phyloP scores from a whole-genome alignment of 2,329 filamentous ascomycete genomes.

The Lecanicillium sp. region DNA sequence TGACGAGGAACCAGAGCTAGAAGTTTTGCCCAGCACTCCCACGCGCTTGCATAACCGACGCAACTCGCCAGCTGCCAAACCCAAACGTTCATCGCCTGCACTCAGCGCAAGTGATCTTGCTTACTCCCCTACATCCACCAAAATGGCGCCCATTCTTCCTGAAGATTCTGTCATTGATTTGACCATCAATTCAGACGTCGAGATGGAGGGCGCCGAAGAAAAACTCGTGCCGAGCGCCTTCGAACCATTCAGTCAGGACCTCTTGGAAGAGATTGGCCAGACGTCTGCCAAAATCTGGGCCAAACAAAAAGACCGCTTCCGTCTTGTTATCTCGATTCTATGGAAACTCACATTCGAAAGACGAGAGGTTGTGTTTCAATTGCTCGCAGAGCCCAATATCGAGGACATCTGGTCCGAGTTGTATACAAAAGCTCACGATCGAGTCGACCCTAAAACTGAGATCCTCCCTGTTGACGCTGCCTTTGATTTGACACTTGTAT shows the following conservation, averaged over 20 bases:
- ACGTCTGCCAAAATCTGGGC: conserved; percentile 18
- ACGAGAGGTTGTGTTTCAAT: conserved; percentile 22
- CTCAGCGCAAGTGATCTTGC: not conserved
- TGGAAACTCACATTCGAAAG: conserved; percentile 18
- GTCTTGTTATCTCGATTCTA: conserved; percentile 26
- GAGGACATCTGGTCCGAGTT: not conserved
- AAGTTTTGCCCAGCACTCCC: not conserved
- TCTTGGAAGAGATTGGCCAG: conserved; percentile 10
- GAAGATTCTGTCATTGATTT: conserved; percentile 19
- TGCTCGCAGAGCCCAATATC: conserved; percentile 4
- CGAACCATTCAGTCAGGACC: not conserved
- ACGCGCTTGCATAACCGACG: not conserved
- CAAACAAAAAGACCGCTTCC: conserved; percentile 17
- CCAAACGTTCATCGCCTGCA: not conserved
- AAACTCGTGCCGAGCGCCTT: not conserved
- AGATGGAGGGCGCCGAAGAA: conserved; percentile 5
- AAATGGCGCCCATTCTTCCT: not conserved
- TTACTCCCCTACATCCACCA: not conserved
- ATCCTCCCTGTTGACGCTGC: conserved; percentile 4
- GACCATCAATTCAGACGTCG: not conserved
- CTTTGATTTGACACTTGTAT: conserved; percentile 28
- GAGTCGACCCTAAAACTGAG: not conserved
- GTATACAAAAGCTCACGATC: not conserved
- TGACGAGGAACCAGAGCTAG: conserved; percentile 16
- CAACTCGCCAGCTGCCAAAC: conserved; percentile 1